These are phyloP conservation scores for Atalantia buxifolia DNA, from an alignment of 345 rosid species.

Conservation along the genomic window DNA sequence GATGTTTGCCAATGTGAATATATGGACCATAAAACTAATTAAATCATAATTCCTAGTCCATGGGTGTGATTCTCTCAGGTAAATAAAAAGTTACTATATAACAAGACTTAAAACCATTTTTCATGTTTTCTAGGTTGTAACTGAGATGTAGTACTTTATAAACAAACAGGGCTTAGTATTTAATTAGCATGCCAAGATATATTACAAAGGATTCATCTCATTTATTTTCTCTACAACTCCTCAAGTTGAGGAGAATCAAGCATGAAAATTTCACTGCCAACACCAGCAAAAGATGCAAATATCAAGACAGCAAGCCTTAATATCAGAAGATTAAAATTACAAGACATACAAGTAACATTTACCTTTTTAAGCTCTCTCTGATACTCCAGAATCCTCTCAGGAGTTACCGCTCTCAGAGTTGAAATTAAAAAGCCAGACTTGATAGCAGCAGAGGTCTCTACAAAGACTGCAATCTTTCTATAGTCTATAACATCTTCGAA, in stretches of 20 bases:
- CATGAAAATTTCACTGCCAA: background rate
- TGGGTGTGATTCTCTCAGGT: background rate
- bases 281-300: background rate
- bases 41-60: background rate
- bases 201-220: background rate
- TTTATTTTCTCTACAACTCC: background rate
- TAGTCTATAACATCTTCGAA: slow-evolving; percentile 93
- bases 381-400: slow-evolving; percentile 60
- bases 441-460: slow-evolving; percentile 59
- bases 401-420: slow-evolving; percentile 52
- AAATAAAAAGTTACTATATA: background rate
- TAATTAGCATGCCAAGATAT: background rate
- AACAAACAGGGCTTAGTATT: background rate
- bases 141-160: background rate
- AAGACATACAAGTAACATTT: slow-evolving; percentile 1
- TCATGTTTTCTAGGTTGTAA: no score
- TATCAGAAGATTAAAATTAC: background rate
- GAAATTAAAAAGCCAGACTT: slow-evolving; percentile 64
- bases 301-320: background rate
- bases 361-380: slow-evolving; percentile 76
- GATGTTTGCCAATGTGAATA: background rate
- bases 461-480: slow-evolving; percentile 74
- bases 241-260: background rate
- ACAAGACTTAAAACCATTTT: background rate
- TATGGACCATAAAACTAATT: background rate